These are phyloP conservation scores for Clonostachys rhizophaga DNA, from an alignment of 2,329 filamentous ascomycete species.

Conservation along the genomic window DNA sequence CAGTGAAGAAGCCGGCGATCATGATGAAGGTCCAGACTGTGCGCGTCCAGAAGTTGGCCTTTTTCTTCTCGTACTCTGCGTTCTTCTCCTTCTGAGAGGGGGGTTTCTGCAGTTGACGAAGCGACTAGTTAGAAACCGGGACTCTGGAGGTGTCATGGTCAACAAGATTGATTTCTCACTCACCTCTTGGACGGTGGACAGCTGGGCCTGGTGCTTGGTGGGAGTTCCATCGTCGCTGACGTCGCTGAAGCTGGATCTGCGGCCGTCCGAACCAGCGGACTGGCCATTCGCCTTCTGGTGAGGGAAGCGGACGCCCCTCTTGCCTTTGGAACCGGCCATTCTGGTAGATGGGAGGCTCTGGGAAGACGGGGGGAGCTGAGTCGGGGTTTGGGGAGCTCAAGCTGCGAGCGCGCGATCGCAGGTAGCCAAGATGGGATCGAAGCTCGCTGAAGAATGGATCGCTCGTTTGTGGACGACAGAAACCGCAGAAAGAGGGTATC, in stretches of 20 bases:
- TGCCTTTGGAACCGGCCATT: constrained; percentile 26
- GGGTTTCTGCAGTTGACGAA: constrained; percentile 28
- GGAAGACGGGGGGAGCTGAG: too few relatives aligned
- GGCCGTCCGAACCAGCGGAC: constrained; percentile 38
- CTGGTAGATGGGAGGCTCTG: neutral
- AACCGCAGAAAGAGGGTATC: too few relatives aligned
- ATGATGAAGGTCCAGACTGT: constrained; percentile 98
- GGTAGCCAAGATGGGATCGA: too few relatives aligned
- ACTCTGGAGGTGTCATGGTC: neutral
- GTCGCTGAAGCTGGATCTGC: constrained; percentile 69
- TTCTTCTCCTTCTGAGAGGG: constrained; percentile 32
- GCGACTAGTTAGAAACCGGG: neutral
- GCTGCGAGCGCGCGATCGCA: too few relatives aligned
- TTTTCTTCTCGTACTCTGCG: constrained; percentile 94
- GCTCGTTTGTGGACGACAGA: too few relatives aligned
- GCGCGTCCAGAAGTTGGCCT: constrained; percentile 93
- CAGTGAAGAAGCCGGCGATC: constrained; percentile 87
- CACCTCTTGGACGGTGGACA: constrained; percentile 29
- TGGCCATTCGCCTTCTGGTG: constrained; percentile 43
- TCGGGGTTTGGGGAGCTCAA: too few relatives aligned
- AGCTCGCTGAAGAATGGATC: too few relatives aligned
- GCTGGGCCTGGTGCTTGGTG: constrained; percentile 15
- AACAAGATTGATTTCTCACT: constrained; percentile 1
- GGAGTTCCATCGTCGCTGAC: constrained; percentile 50
- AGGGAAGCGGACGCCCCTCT: constrained; percentile 51